Conservation (phyloP, 225 moss, liverwort and hornwort species). For the Pseudoscleropodium purum region DNA sequence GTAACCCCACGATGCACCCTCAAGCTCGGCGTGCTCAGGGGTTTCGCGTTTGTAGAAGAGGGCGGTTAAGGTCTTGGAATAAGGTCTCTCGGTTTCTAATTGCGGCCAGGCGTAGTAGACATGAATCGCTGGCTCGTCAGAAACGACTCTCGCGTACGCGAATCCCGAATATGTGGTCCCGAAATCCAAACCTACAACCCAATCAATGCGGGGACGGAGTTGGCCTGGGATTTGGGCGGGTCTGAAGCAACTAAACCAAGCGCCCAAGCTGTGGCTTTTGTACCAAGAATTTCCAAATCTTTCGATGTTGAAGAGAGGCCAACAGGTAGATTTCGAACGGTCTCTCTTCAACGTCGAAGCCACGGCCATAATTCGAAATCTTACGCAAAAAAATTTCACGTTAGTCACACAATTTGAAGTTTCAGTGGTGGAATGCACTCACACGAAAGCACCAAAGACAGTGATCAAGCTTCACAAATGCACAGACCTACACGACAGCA, state of each 20-base stretch:
- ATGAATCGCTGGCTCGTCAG: background rate
- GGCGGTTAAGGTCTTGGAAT: background rate
- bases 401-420: background rate
- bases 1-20: background rate
- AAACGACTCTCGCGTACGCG: background rate
- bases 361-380: background rate
- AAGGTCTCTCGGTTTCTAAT: background rate
- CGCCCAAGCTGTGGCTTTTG: background rate
- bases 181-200: slow-evolving; percentile 26
- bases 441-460: background rate
- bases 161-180: slow-evolving; percentile 32
- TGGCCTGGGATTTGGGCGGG: background rate
- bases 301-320: no score
- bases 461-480: background rate
- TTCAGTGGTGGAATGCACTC: background rate
- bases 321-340: background rate
- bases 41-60: background rate
- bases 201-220: background rate
- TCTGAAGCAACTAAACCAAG: background rate
- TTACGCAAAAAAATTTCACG: background rate
- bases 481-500: no score
- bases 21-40: background rate
- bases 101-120: background rate
- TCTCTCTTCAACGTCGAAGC: background rate
- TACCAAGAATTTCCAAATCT: background rate